Evolutionary conservation across 225 moss, liverwort and hornwort genomes (phyloP), one percentile per base, ranked within the genome.

Genomic region (Ulota crispa): DNA sequence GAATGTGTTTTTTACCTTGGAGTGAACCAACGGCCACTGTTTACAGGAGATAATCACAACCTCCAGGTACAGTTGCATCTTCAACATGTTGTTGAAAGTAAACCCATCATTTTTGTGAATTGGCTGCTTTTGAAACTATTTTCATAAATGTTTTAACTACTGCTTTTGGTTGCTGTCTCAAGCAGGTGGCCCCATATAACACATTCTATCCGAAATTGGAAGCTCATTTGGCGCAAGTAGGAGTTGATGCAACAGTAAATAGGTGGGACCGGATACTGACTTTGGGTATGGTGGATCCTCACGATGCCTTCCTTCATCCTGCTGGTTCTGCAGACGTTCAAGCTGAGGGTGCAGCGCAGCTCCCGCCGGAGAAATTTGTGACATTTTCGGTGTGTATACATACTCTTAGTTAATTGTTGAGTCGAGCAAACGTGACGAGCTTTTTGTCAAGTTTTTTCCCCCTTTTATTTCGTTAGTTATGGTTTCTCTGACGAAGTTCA

Each of bases 141-240:
- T 32, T 30, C 34, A n/a, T 67, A 9, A 34, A 31, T 60, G 45
- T 68, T 67, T 62, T 87, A n/a, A 84, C 64, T 12, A 26, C 70
- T 82, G 39, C 36, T 70, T 83, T 5, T 62, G 55, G 42, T 80
- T 82, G 30, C 70, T 77, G 26, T 82, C 68, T 54, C 56, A 0
- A 34, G 79, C 92, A 97, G 97, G 94, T 97, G 77, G 97, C 95
- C 70, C 97, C 97, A 6, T 97, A 97, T 72, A 97, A 97, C 81
- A 95, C 97, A 5, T 95, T 89, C 75, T 97, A 97, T 86, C 92
- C 97, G 60, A 92, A 91, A 85, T 85, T 97, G 88, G 97, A 94
- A 84, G 88, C 92, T 76, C 89, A 97, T 77, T 84, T 97, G 80
- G 88, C 85, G 79, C 88, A 91, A 84, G 94, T 94, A 77, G 97